A percentile compares a stretch with the other conserved stretches of the same genome.
These are phyloP conservation scores for Phytophthora macrochlamydospora DNA, from an alignment of 352 stramenopile species.

Conservation along the genomic window DNA sequence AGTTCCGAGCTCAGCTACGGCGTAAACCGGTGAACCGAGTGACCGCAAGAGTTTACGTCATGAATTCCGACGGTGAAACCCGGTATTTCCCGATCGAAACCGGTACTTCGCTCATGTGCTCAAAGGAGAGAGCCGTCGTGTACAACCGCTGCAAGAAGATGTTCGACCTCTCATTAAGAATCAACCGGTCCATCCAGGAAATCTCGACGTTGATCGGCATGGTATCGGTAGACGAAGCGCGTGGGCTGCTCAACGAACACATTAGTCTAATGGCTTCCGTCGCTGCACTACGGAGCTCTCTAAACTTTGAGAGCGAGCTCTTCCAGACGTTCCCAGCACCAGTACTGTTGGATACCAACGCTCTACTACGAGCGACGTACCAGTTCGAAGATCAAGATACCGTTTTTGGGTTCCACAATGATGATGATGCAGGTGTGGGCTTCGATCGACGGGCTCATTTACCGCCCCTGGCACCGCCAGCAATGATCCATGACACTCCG, in stretches of 20 bases:
- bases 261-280: constrained; percentile 87
- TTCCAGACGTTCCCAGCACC: constrained; percentile 86
- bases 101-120: constrained; percentile 78
- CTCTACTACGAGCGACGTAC: constrained; percentile 68
- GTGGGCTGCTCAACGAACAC: constrained; percentile 81
- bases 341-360: constrained; percentile 80
- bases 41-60: constrained; percentile 78
- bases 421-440: constrained; percentile 90
- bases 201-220: constrained; percentile 86
- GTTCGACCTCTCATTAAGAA: constrained; percentile 87
- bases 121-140: constrained; percentile 69
- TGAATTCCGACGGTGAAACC: constrained; percentile 81
- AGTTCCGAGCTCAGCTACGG: constrained; percentile 66
- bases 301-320: constrained; percentile 87
- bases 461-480: constrained; percentile 69
- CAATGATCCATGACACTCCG: constrained; percentile 47
- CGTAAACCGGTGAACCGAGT: constrained; percentile 64
- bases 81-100: constrained; percentile 61
- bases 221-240: constrained; percentile 79
- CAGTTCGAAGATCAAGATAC: constrained; percentile 43
- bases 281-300: constrained; percentile 68
- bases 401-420: constrained; percentile 64
- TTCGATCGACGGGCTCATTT: constrained; percentile 83
- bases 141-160: constrained; percentile 88
- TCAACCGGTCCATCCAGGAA: constrained; percentile 88